Percentiles rank a stretch among this genome's conserved stretches.
These are phyloP conservation scores for Nakaseomyces kungkrabaensis DNA, from an alignment of 1,139 yeast species.

Conservation along the genomic window DNA sequence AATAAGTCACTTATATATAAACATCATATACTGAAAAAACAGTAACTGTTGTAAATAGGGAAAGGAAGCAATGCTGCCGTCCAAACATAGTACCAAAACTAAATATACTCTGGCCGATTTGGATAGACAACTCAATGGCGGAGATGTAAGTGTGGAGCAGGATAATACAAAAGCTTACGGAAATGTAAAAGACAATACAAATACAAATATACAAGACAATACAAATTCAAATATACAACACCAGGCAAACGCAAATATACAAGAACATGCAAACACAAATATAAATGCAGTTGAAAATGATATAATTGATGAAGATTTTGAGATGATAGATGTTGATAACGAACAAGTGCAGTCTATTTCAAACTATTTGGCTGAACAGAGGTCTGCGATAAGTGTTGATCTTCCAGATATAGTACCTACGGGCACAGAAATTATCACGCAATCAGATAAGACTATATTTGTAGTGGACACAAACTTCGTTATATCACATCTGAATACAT, in stretches of 20 bases:
- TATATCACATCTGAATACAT: slow-evolving; percentile 49
- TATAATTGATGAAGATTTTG: slow-evolving; percentile 35
- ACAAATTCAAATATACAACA: background rate
- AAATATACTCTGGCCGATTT: slow-evolving; percentile 1
- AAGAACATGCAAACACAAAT: background rate
- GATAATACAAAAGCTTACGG: background rate
- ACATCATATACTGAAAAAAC: background rate
- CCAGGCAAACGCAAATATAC: too few relatives aligned
- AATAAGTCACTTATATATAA: background rate
- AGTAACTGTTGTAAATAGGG: background rate
- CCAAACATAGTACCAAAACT: background rate
- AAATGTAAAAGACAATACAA: background rate
- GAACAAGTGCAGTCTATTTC: slow-evolving; percentile 41
- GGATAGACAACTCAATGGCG: background rate
- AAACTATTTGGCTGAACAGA: slow-evolving; percentile 31
- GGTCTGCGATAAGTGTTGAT: slow-evolving; percentile 4
- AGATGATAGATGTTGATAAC: slow-evolving; percentile 44
- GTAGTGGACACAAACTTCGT: slow-evolving; percentile 75
- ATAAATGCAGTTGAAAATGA: background rate
- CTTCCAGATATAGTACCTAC: slow-evolving; percentile 1
- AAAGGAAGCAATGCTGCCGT: background rate
- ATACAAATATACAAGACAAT: background rate
- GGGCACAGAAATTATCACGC: background rate
- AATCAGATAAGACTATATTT: slow-evolving; percentile 29
- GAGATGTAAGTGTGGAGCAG: background rate